Evolutionary conservation across 352 stramenopile genomes (phyloP).

Genomic region (Elongisporangium senticosum): DNA sequence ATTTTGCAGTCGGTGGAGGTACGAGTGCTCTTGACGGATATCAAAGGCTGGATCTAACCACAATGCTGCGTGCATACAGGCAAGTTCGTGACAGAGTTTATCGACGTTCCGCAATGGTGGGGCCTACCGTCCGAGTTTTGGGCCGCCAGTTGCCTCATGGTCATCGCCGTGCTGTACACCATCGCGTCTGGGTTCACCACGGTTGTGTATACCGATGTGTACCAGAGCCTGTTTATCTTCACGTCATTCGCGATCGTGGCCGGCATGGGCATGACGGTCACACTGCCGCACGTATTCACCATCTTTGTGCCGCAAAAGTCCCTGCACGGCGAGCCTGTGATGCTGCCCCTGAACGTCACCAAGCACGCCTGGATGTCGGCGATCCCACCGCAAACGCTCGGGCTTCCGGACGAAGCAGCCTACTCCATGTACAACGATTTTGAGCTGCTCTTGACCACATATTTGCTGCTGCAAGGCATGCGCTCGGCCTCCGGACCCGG

Average conservation of each 20-base stretch:
- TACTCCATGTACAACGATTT: conserved; percentile 82
- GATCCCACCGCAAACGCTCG: conserved; percentile 24
- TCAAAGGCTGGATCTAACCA: background rate
- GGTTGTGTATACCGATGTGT: conserved; percentile 79
- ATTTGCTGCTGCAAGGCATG: conserved; percentile 62
- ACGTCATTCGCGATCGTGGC: conserved; percentile 62
- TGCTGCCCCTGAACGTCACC: conserved; percentile 49
- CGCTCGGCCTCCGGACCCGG: conserved; percentile 61
- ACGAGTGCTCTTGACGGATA: background rate
- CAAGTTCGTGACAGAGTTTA: conserved; percentile 79
- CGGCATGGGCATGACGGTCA: conserved; percentile 46
- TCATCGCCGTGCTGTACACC: conserved; percentile 63
- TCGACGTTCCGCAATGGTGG: conserved; percentile 47
- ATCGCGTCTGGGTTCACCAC: conserved; percentile 66
- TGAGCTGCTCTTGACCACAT: conserved; percentile 42
- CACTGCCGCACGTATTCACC: conserved; percentile 44
- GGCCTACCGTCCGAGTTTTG: conserved; percentile 65
- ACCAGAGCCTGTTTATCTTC: conserved; percentile 82
- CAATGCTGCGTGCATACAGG: conserved; percentile 15
- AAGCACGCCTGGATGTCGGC: conserved; percentile 42
- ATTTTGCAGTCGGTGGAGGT: conserved; percentile 72
- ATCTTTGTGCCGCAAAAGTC: conserved; percentile 52
- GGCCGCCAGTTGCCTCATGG: conserved; percentile 60
- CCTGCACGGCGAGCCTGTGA: conserved; percentile 20
- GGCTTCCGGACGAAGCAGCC: conserved; percentile 34